Conservation (phyloP, 1,284 basidiomycete genomes). For the Cryptococcus sp. region DNA sequence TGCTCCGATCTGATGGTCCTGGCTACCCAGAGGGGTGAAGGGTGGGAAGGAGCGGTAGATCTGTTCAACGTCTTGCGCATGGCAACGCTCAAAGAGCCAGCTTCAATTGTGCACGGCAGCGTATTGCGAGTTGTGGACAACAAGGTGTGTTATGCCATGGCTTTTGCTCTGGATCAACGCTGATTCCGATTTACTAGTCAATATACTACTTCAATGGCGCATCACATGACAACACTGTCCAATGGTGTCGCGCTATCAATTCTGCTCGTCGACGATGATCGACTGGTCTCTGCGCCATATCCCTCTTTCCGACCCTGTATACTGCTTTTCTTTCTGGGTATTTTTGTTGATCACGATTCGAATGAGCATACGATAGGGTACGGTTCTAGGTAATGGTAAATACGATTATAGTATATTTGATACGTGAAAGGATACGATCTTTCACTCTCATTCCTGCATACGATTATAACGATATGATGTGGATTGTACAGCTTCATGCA, state of each 20-base stretch:
- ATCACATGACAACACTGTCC: constrained; percentile 75
- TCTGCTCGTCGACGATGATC: constrained; percentile 27
- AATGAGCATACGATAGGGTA: too few relatives aligned
- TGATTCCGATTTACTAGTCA: constrained; percentile 54
- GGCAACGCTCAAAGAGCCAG: constrained; percentile 83
- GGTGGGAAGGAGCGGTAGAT: constrained; percentile 71
- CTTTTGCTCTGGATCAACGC: constrained; percentile 3
- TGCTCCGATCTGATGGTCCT: constrained; percentile 86
- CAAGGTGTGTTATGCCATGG: constrained; percentile 30
- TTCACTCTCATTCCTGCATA: too few relatives aligned
- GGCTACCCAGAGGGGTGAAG: constrained; percentile 68
- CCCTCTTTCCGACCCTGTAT: too few relatives aligned
- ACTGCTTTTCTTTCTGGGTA: too few relatives aligned
- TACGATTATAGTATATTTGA: too few relatives aligned
- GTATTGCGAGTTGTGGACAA: constrained; percentile 58
- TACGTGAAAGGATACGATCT: too few relatives aligned
- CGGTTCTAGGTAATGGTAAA: too few relatives aligned
- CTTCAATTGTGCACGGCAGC: constrained; percentile 84
- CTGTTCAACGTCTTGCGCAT: constrained; percentile 90
- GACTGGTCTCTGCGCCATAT: too few relatives aligned
- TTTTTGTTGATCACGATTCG: too few relatives aligned
- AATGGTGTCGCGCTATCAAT: constrained; percentile 67
- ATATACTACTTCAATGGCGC: constrained; percentile 89
- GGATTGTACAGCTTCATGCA: too few relatives aligned
- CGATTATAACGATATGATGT: too few relatives aligned